These are phyloP conservation scores for Fusarium sp. DNA, from an alignment of 2,329 filamentous ascomycete genomes.

Conservation along the genomic window DNA sequence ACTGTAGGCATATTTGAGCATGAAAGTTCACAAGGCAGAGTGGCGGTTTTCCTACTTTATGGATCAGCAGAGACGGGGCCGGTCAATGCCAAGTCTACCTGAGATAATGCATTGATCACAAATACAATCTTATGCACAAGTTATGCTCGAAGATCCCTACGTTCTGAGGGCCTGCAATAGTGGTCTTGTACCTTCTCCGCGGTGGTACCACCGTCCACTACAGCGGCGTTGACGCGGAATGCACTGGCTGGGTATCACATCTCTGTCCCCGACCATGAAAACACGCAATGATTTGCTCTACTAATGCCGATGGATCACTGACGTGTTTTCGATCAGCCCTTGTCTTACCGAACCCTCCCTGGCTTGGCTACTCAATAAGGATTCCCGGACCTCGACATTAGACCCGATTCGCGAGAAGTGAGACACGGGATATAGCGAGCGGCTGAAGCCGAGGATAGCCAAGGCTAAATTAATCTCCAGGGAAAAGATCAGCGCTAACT, in stretches of 20 bases:
- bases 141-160: no score
- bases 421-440: constrained; percentile 27
- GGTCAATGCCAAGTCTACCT: no score
- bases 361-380: background rate
- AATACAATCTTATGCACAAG: background rate
- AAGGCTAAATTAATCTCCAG: background rate
- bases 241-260: background rate
- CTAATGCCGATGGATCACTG: background rate
- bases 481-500: background rate
- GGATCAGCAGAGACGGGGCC: no score
- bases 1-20: no score
- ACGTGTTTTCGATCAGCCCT: background rate
- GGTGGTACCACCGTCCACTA: no score
- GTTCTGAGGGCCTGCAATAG: background rate
- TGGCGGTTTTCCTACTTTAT: no score
- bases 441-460: background rate
- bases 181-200: background rate
- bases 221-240: no score
- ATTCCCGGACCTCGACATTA: background rate
- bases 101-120: no score
- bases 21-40: no score
- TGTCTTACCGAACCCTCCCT: constrained; percentile 1
- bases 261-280: background rate
- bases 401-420: background rate
- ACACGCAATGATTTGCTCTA: background rate